Percentiles rank a stretch among this genome's conserved stretches.
phyloP scores from a whole-genome alignment of 202 grass and related monocot genomes.

The Elaeis oleifera region DNA sequence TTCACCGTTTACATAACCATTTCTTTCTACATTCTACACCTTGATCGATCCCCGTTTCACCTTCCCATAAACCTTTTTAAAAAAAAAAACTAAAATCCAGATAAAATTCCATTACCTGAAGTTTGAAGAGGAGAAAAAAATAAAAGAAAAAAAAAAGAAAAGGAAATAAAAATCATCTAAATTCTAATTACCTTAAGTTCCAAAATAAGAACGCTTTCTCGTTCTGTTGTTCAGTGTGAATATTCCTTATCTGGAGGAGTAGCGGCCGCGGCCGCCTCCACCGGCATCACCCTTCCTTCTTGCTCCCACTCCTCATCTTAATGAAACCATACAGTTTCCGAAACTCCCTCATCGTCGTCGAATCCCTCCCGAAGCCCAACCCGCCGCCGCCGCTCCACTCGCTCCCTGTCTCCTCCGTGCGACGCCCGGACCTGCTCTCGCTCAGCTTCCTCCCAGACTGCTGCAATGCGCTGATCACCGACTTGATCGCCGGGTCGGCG shows the following conservation, averaged over 20 bases:
- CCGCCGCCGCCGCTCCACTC: neutral
- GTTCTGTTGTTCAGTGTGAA: neutral
- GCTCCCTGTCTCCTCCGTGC: neutral
- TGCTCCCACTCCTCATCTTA: constrained; percentile 46
- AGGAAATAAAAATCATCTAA: too few species aligned
- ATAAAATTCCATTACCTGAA: too few species aligned
- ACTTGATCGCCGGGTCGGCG: constrained; percentile 76
- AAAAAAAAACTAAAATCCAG: too few species aligned
- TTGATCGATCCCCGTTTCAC: too few species aligned
- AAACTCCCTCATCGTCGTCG: constrained; percentile 54
- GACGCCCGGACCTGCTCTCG: constrained; percentile 5
- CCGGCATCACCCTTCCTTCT: constrained; percentile 31
- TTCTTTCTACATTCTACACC: too few species aligned
- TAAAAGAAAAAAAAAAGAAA: too few species aligned
- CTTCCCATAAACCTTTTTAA: too few species aligned
- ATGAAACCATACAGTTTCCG: constrained; percentile 83
- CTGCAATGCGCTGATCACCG: constrained; percentile 55
- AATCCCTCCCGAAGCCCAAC: constrained; percentile 39
- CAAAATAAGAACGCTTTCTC: neutral
- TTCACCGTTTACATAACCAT: too few species aligned
- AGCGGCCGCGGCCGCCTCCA: constrained; percentile 1
- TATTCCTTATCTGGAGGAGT: neutral
- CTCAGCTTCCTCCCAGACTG: constrained; percentile 16
- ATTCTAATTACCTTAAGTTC: too few species aligned
- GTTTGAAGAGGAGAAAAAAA: too few species aligned